Evolutionary conservation across 805 yeast genomes (phyloP), one percentile per base, ranked within the genome.

Genomic region (Zygotorulaspora sp.): DNA sequence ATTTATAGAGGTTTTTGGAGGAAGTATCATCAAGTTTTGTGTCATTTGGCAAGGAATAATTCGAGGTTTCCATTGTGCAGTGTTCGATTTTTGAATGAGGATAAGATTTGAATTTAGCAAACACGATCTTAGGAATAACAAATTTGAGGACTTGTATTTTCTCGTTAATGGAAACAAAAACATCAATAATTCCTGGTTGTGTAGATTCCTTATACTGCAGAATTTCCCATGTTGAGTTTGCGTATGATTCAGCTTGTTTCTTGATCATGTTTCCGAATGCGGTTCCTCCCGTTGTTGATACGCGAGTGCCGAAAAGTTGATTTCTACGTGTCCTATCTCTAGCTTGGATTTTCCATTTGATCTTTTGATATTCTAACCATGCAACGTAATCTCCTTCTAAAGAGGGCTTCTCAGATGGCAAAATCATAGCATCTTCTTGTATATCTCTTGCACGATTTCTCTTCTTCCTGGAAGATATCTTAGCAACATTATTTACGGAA

Each of bases 261-360:
- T 83, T 74, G 29, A 88, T 67, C 68, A 88, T 72, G 14, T 74
- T 74, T 6, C 88, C 83, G 30, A 90, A 79, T 3, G 75, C 62
- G 11, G 80, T 70, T 47, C 85, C 67, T 40, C 70, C 75, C 2
- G 79, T 65, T 2, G 77, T 57, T 18, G 67, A 74, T 1, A 70
- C 62, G 5, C 72, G 66, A 20, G 70, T 68, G 24, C 99, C 99
- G 67, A 92, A 90, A 17, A 94, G 61, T 46, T 78, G 80, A 38
- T 71, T 71, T 54, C 97, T 73, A 52, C 94, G 75, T 37, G 71
- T 73, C 49, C 87, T 72, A 43, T 81, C 83, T 44, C 75, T 75
- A n/a, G 74, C 72, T 57, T 87, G 95, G 9, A 77, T 66, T 33
- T 66, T 75, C 99, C 99, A 92, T 55, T 85, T 85, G n/a, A 78